Conservation (phyloP, 1,139 yeast genomes). For the Candida dubliniensis region DNA sequence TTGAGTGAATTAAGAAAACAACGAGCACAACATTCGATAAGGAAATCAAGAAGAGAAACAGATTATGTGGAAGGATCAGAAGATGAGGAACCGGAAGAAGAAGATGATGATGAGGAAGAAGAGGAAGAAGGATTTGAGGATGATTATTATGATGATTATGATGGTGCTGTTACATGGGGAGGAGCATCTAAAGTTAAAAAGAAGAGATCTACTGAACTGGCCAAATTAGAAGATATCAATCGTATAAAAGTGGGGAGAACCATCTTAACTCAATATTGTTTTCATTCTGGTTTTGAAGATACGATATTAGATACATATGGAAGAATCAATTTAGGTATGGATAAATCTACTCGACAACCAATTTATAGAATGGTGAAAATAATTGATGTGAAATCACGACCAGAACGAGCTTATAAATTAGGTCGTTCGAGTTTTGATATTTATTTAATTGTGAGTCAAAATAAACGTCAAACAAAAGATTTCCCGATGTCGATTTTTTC, state of each 20-base stretch:
- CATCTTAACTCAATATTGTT: slow-evolving; percentile 70
- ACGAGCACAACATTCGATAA: slow-evolving; percentile 63
- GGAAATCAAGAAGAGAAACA: slow-evolving; percentile 24
- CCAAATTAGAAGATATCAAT: slow-evolving; percentile 61
- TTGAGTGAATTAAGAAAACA: slow-evolving; percentile 83
- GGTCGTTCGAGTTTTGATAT: slow-evolving; percentile 58
- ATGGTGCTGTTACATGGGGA: slow-evolving; percentile 54
- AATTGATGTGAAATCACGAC: slow-evolving; percentile 54
- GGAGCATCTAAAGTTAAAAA: slow-evolving; percentile 28
- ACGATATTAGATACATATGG: slow-evolving; percentile 75
- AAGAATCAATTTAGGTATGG: slow-evolving; percentile 75
- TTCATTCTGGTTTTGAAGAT: slow-evolving; percentile 76
- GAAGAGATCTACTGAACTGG: slow-evolving; percentile 32
- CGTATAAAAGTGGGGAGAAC: slow-evolving; percentile 75
- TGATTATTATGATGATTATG: slow-evolving; percentile 44
- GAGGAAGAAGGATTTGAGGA: slow-evolving; percentile 43
- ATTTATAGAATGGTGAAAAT: slow-evolving; percentile 84
- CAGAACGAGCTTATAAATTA: slow-evolving; percentile 58
- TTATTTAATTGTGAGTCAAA: slow-evolving; percentile 66
- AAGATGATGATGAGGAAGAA: slow-evolving; percentile 40
- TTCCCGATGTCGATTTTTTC: slow-evolving; percentile 78
- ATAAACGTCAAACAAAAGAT: slow-evolving; percentile 63
- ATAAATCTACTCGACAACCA: slow-evolving; percentile 60
- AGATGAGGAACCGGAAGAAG: slow-evolving; percentile 28
- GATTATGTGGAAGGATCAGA: slow-evolving; percentile 42